Evolutionary conservation across 1,284 basidiomycete genomes (phyloP).

Genomic region (Ceratobasidium sp.): DNA sequence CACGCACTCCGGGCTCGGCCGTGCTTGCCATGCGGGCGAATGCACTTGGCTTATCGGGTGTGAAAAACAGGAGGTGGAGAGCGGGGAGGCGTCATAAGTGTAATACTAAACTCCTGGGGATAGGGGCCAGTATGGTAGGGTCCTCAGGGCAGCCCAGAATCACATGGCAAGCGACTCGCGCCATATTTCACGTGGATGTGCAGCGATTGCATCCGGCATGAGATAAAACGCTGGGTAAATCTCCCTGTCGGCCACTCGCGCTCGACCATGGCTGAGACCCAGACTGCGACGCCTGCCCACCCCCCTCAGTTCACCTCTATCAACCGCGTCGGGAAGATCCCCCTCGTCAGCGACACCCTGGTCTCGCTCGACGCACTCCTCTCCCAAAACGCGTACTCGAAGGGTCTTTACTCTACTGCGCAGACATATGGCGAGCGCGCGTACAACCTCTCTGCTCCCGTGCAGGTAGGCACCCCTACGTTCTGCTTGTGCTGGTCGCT

Average conservation of each 20-base stretch:
- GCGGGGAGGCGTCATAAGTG: constrained; percentile 26
- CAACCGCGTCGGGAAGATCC: constrained; percentile 71
- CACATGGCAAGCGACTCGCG: constrained; percentile 24
- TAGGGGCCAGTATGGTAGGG: constrained; percentile 3
- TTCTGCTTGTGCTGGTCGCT: neutral
- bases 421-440: constrained; percentile 68
- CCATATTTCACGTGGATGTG: neutral
- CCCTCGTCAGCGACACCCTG: constrained; percentile 71
- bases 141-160: neutral
- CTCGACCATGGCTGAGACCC: constrained; percentile 42
- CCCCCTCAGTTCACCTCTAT: constrained; percentile 69
- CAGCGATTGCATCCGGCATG: constrained; percentile 7
- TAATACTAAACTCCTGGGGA: neutral
- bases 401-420: constrained; percentile 70
- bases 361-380: constrained; percentile 69
- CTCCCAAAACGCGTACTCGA: constrained; percentile 67
- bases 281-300: constrained; percentile 33
- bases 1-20: constrained; percentile 2
- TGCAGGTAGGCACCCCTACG: constrained; percentile 58
- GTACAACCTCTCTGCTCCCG: constrained; percentile 69
- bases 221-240: constrained; percentile 11
- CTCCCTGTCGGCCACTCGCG: neutral
- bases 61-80: constrained; percentile 24
- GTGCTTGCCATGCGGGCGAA: constrained; percentile 5
- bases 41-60: constrained; percentile 32